Conservation (phyloP, 75 land plant genomes). For the Cupressus sempervirens region DNA sequence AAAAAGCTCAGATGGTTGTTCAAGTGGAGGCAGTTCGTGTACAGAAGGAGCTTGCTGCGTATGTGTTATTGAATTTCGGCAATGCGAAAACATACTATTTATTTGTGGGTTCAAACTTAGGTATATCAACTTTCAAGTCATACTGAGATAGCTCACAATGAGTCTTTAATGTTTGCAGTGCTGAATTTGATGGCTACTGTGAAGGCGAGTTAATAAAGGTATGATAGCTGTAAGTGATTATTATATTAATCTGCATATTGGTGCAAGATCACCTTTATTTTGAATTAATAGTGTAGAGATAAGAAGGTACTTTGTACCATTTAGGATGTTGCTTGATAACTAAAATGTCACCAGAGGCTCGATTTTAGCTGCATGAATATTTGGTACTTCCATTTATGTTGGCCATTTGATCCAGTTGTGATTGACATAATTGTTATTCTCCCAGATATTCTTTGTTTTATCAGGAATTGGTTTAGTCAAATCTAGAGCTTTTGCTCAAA, state of each 20-base stretch:
- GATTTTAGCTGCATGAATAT: neutral
- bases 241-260: constrained; percentile 5
- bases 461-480: neutral
- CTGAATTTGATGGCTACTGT: constrained; percentile 99
- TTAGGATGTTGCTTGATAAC: neutral
- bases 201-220: constrained; percentile 98
- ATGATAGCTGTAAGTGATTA: neutral
- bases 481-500: neutral
- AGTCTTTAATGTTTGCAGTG: constrained; percentile 40
- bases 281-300: neutral
- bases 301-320: neutral
- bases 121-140: neutral
- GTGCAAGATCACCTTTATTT: neutral
- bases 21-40: constrained; percentile 98
- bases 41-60: constrained; percentile 96
- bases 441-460: neutral
- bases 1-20: constrained; percentile 95
- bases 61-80: constrained; percentile 25
- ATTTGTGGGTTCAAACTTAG: neutral
- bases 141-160: neutral
- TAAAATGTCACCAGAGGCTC: neutral
- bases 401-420: neutral
- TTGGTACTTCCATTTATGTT: neutral
- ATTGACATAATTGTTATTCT: neutral
- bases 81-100: neutral